Base-by-base conservation (phyloP, 768 basidiomycete species). In the Sistotremastrum niveocremeum region DNA sequence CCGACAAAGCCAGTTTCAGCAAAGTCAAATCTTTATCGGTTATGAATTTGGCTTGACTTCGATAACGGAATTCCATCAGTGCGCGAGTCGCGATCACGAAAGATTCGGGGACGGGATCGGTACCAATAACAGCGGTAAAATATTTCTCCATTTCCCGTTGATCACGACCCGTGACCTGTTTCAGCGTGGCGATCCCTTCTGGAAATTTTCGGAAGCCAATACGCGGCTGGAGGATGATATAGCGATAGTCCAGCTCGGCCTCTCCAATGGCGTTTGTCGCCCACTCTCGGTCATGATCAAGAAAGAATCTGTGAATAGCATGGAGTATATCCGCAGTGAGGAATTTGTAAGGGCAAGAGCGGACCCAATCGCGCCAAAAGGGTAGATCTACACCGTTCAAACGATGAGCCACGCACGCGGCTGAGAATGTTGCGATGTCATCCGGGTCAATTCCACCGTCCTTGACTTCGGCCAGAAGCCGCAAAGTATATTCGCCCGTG, bases 161-260 rank as follows among this genome's bases (percentile, higher is more conserved):
- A 29, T 69, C 65, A 2, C 58, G 44, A 1, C 69, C 67, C 4
- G 70, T 69, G 28, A 66, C 63, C 46, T 71, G 69, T 31, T 69
- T 68, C 31, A 71, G 37, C 6, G 55, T 52, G 5, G 61, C 65
- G 5, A 70, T 61, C 0, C 70, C 65, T 12, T 62, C 56, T 7
- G 54, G 47, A 44, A 70, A 72, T 30, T 69, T 66, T 11, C 59
- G 49, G 42, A 59, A 62, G 8, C 65, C 64, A 10, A 57, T 57
- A 34, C 53, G 56, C 8, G 60, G 56, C 28, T 68, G 67, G 7
- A 71, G 54, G 11, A 66, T 41, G 0, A 56, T 61, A 39, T 67
- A 63, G 2, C 57, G 54, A 48, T 63, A 63, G 45, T 70, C 60
- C 3, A 70, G 52, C 46, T 72, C 65, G 3, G 30, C 31, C 1